Evolutionary conservation across 148 eudicot genomes (phyloP), one percentile per base, ranked within the genome.

Genomic region (Rhododendron molle): DNA sequence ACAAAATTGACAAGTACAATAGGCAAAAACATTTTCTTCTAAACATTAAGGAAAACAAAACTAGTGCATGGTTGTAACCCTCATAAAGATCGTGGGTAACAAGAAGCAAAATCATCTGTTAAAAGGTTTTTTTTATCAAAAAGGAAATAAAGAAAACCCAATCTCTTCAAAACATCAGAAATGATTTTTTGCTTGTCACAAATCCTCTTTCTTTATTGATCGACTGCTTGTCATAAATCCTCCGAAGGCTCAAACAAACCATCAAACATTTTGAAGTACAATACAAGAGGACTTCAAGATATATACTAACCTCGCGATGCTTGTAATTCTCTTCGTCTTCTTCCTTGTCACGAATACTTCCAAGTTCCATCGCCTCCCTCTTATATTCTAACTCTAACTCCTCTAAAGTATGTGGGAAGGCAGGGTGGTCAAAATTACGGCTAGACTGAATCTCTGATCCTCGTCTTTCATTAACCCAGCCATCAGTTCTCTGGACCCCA

Each of bases 301-400:
- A 79, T n/a, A 58, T 9, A 83, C 84, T 76, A 88, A 97, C 99
- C 99, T 97, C 95, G 28, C 96, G 94, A 91, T 97, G 99, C 88
- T 90, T 94, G 91, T 84, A 76, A 85, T 92, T 95, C 88, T 97
- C 99, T 82, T 93, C 98, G 83, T 94, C 98, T 90, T 94, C 94
- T 90, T 95, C 96, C 89, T 93, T 91, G 87, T 97, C 98, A 78
- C 96, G 95, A 83, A 93, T 88, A 88, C 88, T 89, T 76, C 88
- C 93, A 87, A 97, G 94, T 89, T 97, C 93, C 85, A 88, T 87
- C 5, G 96, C 93, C 87, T 94, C 98, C 90, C 91, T 94, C 86
- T 90, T 91, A 85, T 93, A 93, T 88, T 94, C 98, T 88, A 91
- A 90, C 90, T 97, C 98, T 46, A 95, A 83, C 74, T 94, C 98